phyloP scores from a whole-genome alignment of 192 early-diverging fungal species.

The Backusella mclennaniae region DNA sequence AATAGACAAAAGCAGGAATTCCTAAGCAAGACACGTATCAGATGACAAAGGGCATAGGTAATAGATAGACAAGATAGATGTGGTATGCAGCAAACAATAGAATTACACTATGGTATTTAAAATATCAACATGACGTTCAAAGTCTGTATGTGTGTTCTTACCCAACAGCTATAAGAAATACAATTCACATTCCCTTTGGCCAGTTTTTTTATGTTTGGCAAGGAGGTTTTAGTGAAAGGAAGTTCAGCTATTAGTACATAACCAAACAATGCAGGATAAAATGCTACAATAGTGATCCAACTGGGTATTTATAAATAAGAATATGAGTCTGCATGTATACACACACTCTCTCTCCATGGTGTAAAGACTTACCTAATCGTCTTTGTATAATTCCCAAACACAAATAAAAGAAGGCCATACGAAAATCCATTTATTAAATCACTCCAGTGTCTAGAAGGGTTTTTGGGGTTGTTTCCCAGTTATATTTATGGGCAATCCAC shows the following conservation, averaged over 20 bases:
- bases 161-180: constrained; percentile 55
- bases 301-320: not conserved
- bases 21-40: constrained; percentile 47
- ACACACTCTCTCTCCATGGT: not conserved
- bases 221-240: constrained; percentile 65
- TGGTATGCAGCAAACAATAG: constrained; percentile 62
- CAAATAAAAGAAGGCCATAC: constrained; percentile 68
- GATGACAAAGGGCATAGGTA: constrained; percentile 37
- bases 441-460: constrained; percentile 62
- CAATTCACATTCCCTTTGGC: constrained; percentile 63
- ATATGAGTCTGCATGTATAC: not conserved
- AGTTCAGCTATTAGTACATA: constrained; percentile 63
- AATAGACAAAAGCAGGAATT: constrained; percentile 43
- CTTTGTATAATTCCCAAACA: constrained; percentile 66
- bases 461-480: constrained; percentile 67
- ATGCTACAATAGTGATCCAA: constrained; percentile 40
- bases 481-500: constrained; percentile 55
- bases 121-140: too few relatives aligned
- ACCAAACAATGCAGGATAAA: constrained; percentile 47
- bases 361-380: constrained; percentile 20
- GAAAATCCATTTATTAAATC: constrained; percentile 56
- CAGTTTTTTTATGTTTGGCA: constrained; percentile 60
- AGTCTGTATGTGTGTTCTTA: constrained; percentile 4
- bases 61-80: constrained; percentile 41
- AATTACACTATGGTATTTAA: constrained; percentile 35